Evolutionary conservation across 129 eudicot genomes (phyloP).

Genomic region (Saussurea involucrata): DNA sequence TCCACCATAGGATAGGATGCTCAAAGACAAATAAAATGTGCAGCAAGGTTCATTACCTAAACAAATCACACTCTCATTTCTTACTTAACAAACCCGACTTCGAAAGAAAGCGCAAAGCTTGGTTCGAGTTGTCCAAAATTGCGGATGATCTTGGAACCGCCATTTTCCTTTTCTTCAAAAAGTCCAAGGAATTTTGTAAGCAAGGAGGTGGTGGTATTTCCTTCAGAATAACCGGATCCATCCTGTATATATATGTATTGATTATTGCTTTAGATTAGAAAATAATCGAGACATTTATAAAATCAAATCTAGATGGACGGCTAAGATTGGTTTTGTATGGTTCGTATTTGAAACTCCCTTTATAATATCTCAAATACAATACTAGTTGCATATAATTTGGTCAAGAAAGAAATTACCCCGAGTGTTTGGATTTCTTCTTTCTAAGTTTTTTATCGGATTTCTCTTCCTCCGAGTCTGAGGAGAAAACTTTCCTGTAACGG

Average conservation of each 20-base stretch:
- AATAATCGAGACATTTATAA: not conserved
- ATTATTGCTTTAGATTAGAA: not conserved
- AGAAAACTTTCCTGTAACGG: conserved; percentile 51
- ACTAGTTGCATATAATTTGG: not conserved
- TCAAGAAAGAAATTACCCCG: conserved; percentile 32
- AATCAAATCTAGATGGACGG: not conserved
- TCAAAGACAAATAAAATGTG: not conserved
- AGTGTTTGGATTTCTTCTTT: conserved; percentile 48
- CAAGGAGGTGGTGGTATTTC: conserved; percentile 65
- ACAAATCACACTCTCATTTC: conserved; percentile 7
- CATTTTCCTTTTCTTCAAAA: conserved; percentile 56
- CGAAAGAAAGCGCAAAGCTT: conserved; percentile 65
- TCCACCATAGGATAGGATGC: not conserved
- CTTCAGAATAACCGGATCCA: conserved; percentile 54
- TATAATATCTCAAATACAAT: not conserved
- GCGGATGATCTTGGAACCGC: conserved; percentile 72
- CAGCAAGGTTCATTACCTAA: not conserved
- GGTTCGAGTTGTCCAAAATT: conserved; percentile 58
- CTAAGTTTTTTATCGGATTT: conserved; percentile 33
- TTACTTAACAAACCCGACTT: conserved; percentile 39
- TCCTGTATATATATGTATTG: conserved; percentile 26
- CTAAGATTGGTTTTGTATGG: not conserved
- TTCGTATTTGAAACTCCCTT: not conserved
- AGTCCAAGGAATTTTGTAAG: conserved; percentile 58
- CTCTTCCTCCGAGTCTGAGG: conserved; percentile 67